Evolutionary conservation across 2,329 filamentous ascomycete species (phyloP), one percentile per base, ranked within the genome.

Genomic region (Fusarium equiseti): DNA sequence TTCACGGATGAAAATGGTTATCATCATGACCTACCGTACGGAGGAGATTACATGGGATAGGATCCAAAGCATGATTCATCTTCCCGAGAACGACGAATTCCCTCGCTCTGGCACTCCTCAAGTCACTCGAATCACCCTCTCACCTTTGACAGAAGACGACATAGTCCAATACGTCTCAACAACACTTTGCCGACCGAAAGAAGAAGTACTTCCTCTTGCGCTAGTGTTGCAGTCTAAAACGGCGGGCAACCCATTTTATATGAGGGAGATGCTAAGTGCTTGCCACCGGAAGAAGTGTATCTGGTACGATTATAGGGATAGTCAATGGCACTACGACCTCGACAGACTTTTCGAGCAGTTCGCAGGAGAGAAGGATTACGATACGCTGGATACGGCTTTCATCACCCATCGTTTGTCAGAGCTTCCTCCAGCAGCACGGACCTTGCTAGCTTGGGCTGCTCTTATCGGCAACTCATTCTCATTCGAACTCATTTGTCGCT

Each of bases 151-250:
- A 2, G 94, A 98, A 78, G 87, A 91, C 2, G 92, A 98, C 69
- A 93, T 96, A 31, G 86, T 93, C 38, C 86, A 92, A 67, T 97
- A 95, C 75, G 93, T 98, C 24, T 89, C 93, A 10, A 86, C 90
- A 42, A 97, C 95, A 1, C 87, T 98, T 51, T 93, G 92, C 75
- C 87, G 93, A 59, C 84, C 89, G 1, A 87, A 87, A 61, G 89
- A 93, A 35, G 92, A 94, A 49, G 88, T 96, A 2, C 83, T 92
- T 2, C 91, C 94, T 1, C 84, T 98, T 20, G 92, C 93, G 4
- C 88, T 94, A 9, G 92, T 97, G 12, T 89, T 98, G 8, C 92
- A 97, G 78, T 94, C 95, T 75, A 97, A 96, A 81, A 95, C 93
- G 11, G 88, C 88, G 27, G 95, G 95, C 3, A 97, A 97, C 67